Evolutionary conservation across 768 basidiomycete species (phyloP), one percentile per base, ranked within the genome.

Genomic region (Hypholoma fasciculare): DNA sequence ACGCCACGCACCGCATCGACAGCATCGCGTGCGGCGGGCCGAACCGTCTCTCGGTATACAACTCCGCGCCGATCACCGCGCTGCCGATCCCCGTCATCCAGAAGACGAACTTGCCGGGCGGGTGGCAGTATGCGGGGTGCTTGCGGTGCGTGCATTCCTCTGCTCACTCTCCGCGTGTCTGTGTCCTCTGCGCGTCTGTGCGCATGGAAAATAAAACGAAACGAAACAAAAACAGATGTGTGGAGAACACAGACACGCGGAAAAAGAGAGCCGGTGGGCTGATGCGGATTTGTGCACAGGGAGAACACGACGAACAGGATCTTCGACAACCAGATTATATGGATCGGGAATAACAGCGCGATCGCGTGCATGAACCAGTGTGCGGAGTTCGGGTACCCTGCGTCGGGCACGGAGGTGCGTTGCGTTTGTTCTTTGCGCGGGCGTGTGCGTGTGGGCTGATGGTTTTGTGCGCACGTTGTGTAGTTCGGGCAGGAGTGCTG

Each of bases 1-100:
- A 27, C 40, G 26, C 57, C 47, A 44, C 34, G 48, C 34, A 27
- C 52, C 36, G 47, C 19, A 13, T 27, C 4, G 37, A 26, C 58
- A 87, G 86, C 12, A 78, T 88, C 68, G 82, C 84, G 42, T 93
- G 90, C 60, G 91, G 91, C 66, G 91, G 85, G 6, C 82, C 85
- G 1, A 86, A 86, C 65, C 80, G 83, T n/a, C 66, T 92, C 26
- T 90, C 89, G 1, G 81, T 90, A 13, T 92, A 92, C 63, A 76
- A 82, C 0, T 77, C 82, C 0, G 74, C 72, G 3, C 78, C 74
- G 42, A 74, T 92, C 49, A 80, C 77, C 0, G 76, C 76, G 7
- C 71, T 85, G 16, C 83, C 89, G 0, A 80, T 91, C 11, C 89
- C 91, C 4, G 71, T 74, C 0, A 65, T 78, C 1, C 80, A 83